Conservation (phyloP, 208 protist genomes). For the Crithidia brevicula region DNA sequence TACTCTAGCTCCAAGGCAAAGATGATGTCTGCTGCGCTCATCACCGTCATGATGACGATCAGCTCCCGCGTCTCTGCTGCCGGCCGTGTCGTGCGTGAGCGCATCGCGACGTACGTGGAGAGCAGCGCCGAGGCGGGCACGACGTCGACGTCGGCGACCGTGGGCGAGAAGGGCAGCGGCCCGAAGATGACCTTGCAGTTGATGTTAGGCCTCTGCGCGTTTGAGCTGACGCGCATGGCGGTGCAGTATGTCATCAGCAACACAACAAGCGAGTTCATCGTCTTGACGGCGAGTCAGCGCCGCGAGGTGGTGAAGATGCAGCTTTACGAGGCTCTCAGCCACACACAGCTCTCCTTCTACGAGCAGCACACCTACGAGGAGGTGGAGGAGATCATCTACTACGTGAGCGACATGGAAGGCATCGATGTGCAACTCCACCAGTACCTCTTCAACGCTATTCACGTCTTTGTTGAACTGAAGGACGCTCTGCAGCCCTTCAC, state of each 20-base stretch:
- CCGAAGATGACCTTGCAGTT: conserved; percentile 6
- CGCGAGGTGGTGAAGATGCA: conserved; percentile 54
- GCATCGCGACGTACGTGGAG: conserved; percentile 30
- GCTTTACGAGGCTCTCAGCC: conserved; percentile 63
- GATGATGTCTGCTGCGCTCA: conserved; percentile 43
- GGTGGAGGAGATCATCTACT: conserved; percentile 74
- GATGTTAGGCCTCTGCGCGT: conserved; percentile 37
- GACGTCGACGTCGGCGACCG: background rate
- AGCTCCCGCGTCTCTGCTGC: conserved; percentile 45
- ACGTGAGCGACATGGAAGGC: conserved; percentile 80
- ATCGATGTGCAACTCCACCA: conserved; percentile 74
- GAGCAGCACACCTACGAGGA: conserved; percentile 59
- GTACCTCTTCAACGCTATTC: conserved; percentile 45
- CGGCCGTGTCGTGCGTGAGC: conserved; percentile 40
- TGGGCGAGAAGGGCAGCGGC: background rate
- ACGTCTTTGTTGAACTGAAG: conserved; percentile 23
- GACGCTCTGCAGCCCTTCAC: conserved; percentile 36
- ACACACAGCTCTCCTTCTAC: conserved; percentile 64
- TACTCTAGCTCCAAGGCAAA: conserved; percentile 47
- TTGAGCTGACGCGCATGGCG: conserved; percentile 53
- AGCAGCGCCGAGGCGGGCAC: conserved; percentile 4
- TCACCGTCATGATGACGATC: conserved; percentile 49
- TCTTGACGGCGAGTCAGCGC: conserved; percentile 40
- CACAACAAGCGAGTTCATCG: conserved; percentile 54
- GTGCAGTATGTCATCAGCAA: conserved; percentile 42